A percentile compares a stretch with the other conserved stretches of the same genome.
phyloP scores from a whole-genome alignment of 345 rosid genomes.

The Eucalyptus sp. region DNA sequence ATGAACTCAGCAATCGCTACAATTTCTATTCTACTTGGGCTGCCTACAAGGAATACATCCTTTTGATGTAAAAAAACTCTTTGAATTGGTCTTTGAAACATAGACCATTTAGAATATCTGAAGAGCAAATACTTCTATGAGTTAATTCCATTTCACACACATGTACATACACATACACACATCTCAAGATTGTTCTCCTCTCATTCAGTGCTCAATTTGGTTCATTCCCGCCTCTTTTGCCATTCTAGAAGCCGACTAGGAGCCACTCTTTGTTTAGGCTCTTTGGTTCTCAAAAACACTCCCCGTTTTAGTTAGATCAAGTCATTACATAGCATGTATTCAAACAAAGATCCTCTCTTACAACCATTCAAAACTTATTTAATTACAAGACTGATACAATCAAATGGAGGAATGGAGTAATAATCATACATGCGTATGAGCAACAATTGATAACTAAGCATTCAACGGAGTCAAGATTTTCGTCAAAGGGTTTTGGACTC shows the following conservation, averaged over 20 bases:
- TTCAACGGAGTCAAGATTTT: not conserved
- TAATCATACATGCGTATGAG: not conserved
- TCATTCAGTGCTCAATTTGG: too few relatives aligned
- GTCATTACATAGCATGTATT: not conserved
- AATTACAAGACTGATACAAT: not conserved
- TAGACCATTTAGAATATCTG: too few relatives aligned
- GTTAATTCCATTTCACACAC: too few relatives aligned
- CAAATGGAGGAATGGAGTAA: not conserved
- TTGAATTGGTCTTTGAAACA: too few relatives aligned
- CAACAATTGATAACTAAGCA: not conserved
- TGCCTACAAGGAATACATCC: not conserved
- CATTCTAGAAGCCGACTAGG: too few relatives aligned
- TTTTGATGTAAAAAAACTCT: too few relatives aligned
- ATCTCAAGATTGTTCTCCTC: too few relatives aligned
- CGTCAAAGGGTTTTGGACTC: not conserved
- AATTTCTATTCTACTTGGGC: not conserved
- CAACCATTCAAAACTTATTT: not conserved
- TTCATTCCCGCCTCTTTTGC: too few relatives aligned
- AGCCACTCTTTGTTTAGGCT: too few relatives aligned
- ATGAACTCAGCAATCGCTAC: not conserved
- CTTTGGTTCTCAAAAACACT: too few relatives aligned
- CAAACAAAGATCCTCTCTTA: not conserved
- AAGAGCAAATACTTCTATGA: too few relatives aligned
- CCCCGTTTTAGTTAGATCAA: too few relatives aligned
- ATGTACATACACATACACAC: rapidly evolving